Evolutionary conservation across 228 moss, liverwort and hornwort species (phyloP), one percentile per base, ranked within the genome.

Genomic region (Sphagnum fallax): DNA sequence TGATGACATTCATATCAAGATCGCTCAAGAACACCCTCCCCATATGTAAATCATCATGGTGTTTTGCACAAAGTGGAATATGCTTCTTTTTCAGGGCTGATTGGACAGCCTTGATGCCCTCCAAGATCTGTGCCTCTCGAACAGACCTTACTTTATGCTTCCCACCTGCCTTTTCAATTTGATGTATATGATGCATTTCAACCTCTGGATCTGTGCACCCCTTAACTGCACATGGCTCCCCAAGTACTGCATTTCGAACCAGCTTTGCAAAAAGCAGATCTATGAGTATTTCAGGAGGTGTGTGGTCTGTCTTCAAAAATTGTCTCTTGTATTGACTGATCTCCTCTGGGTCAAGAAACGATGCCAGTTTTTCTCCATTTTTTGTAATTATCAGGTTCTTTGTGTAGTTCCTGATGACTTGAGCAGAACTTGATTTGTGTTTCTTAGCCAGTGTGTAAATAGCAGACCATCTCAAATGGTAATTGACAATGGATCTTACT

Each of bases 391-490:
- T 80, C 55, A 87, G 72, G 53, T 83, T 87, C 72, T 83, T 87
- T 47, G 83, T 83, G 66, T 83, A 76, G 70, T 80, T 87, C 7
- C 65, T 69, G 5, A 87, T 83, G 15, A 87, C 76, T 63, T 87
- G 87, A 14, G 65, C 68, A 4, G 87, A 87, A 72, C 87, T 87
- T 6, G 87, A 87, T 66, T 83, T 87, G 69, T 87, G 87, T 72
- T 87, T 87, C 80, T 87, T 87, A 32, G 87, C 78, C 9, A 87
- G 76, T 4, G 87, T 83, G 57, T 87, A 83, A 52, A 87, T 87
- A 5, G 72, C 78, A 5, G 87, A 87, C 87, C 83, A 87, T 78
- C 87, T 63, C 53, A 87, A 78, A 18, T 83, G 83, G 75, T 87
- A 87, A 68, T 87, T 83, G 67, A 87, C 80, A 0, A 87, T 83